These are phyloP conservation scores for Yarrowia galli DNA, from an alignment of 1,139 yeast genomes.

Conservation along the genomic window DNA sequence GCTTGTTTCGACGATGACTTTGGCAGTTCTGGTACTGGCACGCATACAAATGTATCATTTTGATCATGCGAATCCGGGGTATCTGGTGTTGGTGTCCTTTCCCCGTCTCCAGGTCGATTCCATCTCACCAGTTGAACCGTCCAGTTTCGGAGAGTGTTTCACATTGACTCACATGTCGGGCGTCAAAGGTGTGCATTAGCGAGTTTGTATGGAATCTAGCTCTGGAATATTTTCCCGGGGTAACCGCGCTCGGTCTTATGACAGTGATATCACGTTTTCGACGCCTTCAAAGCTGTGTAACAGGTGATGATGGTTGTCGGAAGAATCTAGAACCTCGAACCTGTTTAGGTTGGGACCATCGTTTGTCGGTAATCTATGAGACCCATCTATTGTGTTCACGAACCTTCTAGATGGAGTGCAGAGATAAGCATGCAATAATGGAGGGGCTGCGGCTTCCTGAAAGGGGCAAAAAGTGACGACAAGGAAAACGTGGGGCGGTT, in stretches of 20 bases:
- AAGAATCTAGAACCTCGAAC: slow-evolving; percentile 1
- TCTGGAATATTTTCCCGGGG: slow-evolving; percentile 7
- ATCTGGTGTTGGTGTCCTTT: neutral
- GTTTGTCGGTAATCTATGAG: neutral
- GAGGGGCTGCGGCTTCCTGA: slow-evolving; percentile 8
- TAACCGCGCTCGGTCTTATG: neutral
- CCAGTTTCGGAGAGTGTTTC: neutral
- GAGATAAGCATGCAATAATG: neutral
- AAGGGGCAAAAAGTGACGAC: neutral
- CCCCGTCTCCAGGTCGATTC: too few species aligned
- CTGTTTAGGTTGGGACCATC: neutral
- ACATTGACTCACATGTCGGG: neutral
- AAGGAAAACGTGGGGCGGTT: neutral
- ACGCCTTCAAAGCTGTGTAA: neutral
- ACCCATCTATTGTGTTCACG: neutral
- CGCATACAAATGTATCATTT: too few species aligned
- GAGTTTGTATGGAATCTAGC: slow-evolving; percentile 14
- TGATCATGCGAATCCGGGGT: too few species aligned
- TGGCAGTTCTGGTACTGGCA: too few species aligned
- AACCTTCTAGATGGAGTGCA: slow-evolving; percentile 17
- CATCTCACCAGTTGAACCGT: neutral
- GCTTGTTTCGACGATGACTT: neutral
- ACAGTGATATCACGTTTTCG: neutral
- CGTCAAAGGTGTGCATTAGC: slow-evolving; percentile 1
- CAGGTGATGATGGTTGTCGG: neutral